A percentile compares a stretch with the other conserved stretches of the same genome.
These are phyloP conservation scores for Cadophora sp. DNA, from an alignment of 2,329 filamentous ascomycete species.

Conservation along the genomic window DNA sequence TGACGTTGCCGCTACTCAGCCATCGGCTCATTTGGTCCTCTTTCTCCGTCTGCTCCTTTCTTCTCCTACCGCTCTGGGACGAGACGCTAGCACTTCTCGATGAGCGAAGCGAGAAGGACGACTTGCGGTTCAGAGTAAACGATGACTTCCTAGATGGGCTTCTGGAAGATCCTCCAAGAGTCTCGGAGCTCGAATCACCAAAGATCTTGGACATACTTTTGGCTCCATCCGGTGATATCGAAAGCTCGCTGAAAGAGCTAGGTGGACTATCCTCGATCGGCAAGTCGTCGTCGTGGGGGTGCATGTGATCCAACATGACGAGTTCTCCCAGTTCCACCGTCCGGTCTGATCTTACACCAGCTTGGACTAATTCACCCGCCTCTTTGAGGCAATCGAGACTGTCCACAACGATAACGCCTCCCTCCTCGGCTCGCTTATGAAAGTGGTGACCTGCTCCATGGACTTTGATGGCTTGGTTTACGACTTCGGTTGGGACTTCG, in stretches of 20 bases:
- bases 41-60: slow-evolving; percentile 41
- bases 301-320: slow-evolving; percentile 59
- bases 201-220: slow-evolving; percentile 27
- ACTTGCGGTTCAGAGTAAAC: slow-evolving; percentile 29
- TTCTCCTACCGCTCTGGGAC: slow-evolving; percentile 30
- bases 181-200: slow-evolving; percentile 22
- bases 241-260: slow-evolving; percentile 11
- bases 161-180: slow-evolving; percentile 13
- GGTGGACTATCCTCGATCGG: slow-evolving; percentile 25
- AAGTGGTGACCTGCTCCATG: slow-evolving; percentile 62
- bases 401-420: slow-evolving; percentile 73
- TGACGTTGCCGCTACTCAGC: slow-evolving; percentile 67
- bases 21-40: slow-evolving; percentile 60
- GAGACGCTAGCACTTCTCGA: slow-evolving; percentile 26
- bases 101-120: slow-evolving; percentile 22
- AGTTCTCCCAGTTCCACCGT: slow-evolving; percentile 90
- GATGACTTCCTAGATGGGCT: slow-evolving; percentile 35
- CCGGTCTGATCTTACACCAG: slow-evolving; percentile 73
- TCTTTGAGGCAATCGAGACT: slow-evolving; percentile 82
- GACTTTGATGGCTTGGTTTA: slow-evolving; percentile 68
- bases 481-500: slow-evolving; percentile 79
- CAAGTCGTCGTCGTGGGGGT: slow-evolving; percentile 28
- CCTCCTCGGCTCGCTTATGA: slow-evolving; percentile 70
- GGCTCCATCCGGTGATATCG: slow-evolving; percentile 17
- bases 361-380: slow-evolving; percentile 85